Evolutionary conservation across 2,329 filamentous ascomycete genomes (phyloP).

Genomic region (Cucurbitaria berberidis): DNA sequence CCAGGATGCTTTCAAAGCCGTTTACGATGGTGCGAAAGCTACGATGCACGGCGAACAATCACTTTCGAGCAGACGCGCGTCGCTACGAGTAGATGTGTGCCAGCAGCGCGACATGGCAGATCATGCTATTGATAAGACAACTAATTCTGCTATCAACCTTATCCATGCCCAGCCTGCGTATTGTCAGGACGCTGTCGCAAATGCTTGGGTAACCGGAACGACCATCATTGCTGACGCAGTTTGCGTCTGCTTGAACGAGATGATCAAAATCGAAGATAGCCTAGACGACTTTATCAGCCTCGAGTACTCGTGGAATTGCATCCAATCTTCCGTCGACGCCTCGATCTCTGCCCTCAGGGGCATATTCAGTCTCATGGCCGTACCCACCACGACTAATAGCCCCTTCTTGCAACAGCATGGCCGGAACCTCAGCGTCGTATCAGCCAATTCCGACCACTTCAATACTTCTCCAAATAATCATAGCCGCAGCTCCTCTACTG

Average conservation of each 20-base stretch:
- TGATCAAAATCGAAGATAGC: constrained; percentile 49
- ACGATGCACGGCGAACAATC: constrained; percentile 41
- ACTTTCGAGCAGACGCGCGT: constrained; percentile 36
- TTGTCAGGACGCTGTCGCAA: constrained; percentile 51
- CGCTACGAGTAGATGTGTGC: constrained; percentile 52
- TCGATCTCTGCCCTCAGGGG: constrained; percentile 53
- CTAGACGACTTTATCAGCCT: constrained; percentile 55
- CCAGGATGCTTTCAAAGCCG: constrained; percentile 55
- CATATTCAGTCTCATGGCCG: constrained; percentile 54
- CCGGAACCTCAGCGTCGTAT: constrained; percentile 40
- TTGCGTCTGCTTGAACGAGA: constrained; percentile 50
- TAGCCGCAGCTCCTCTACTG: constrained; percentile 32
- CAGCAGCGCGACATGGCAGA: constrained; percentile 55
- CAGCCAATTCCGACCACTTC: constrained; percentile 20
- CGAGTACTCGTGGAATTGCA: constrained; percentile 52
- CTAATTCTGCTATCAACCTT: constrained; percentile 52
- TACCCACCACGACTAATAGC: constrained; percentile 1
- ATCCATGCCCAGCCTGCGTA: constrained; percentile 51
- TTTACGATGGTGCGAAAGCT: constrained; percentile 53
- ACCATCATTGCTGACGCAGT: constrained; percentile 55
- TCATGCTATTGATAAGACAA: constrained; percentile 55
- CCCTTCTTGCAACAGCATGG: constrained; percentile 6
- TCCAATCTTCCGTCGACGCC: constrained; percentile 51
- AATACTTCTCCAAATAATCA: constrained; percentile 18
- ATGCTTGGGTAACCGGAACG: constrained; percentile 53